phyloP scores from a whole-genome alignment of 179 eudicot species.

The Beta macrorhiza region DNA sequence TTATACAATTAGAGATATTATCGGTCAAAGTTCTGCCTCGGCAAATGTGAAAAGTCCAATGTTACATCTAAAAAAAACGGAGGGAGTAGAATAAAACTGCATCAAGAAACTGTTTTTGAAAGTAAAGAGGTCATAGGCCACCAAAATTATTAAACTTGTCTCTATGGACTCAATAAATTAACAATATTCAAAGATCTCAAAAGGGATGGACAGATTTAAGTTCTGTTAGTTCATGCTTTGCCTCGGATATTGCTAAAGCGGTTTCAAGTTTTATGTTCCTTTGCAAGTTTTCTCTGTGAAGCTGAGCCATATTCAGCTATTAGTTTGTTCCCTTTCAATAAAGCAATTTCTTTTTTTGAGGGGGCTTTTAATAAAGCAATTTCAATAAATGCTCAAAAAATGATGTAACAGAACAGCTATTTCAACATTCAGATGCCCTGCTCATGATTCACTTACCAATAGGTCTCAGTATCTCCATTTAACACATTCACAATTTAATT shows the following conservation, averaged over 20 bases:
- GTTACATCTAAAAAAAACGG: no score
- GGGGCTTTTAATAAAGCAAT: not conserved
- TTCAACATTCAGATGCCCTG: not conserved
- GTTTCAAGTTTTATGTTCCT: not conserved
- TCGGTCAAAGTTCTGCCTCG: no score
- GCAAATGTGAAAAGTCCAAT: no score
- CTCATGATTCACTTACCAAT: not conserved
- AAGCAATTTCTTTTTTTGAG: not conserved
- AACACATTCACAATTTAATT: not conserved
- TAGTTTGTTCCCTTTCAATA: not conserved
- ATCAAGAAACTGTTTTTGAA: not conserved
- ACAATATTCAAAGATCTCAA: not conserved
- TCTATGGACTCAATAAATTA: not conserved
- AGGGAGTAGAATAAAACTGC: not conserved
- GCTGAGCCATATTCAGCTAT: not conserved
- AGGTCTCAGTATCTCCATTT: not conserved
- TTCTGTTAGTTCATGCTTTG: not conserved
- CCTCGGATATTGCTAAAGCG: not conserved
- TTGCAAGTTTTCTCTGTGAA: not conserved
- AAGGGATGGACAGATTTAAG: not conserved
- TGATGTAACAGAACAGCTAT: not conserved
- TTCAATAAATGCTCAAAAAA: not conserved
- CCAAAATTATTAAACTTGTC: not conserved
- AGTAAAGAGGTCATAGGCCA: not conserved
- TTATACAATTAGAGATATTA: no score